These are phyloP conservation scores for Trichoderma sp. DNA, from an alignment of 2,329 filamentous ascomycete species.

Conservation along the genomic window DNA sequence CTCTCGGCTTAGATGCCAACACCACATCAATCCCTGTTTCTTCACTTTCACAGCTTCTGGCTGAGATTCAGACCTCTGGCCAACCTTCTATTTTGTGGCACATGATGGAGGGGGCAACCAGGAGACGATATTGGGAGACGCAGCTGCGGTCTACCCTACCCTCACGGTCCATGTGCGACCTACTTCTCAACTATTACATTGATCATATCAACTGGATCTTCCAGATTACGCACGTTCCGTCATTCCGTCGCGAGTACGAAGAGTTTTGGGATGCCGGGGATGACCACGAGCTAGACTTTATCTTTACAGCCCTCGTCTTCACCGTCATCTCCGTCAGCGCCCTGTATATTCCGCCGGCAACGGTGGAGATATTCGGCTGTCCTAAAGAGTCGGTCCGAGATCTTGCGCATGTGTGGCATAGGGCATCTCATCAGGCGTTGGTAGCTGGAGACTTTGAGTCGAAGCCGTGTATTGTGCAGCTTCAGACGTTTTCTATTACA, in stretches of 20 bases:
- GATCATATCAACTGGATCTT: conserved; percentile 34
- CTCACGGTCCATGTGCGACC: conserved; percentile 26
- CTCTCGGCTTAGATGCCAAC: background rate
- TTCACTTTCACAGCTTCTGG: conserved; percentile 17
- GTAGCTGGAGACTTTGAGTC: conserved; percentile 30
- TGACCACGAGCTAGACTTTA: conserved; percentile 28
- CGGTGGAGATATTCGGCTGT: conserved; percentile 26
- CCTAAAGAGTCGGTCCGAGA: conserved; percentile 24
- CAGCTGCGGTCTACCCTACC: conserved; percentile 21
- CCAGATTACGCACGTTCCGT: conserved; percentile 26
- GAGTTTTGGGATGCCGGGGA: conserved; percentile 29
- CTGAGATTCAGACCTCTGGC: conserved; percentile 8
- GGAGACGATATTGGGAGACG: conserved; percentile 21
- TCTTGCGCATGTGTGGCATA: conserved; percentile 31
- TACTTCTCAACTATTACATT: conserved; percentile 31
- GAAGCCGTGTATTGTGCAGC: conserved; percentile 29
- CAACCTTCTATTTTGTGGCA: conserved; percentile 6
- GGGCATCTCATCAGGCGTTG: conserved; percentile 31
- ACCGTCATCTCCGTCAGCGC: conserved; percentile 32
- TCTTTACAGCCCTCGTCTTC: conserved; percentile 33
- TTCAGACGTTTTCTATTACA: conserved; percentile 31
- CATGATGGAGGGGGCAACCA: conserved; percentile 11
- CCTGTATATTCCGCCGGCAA: conserved; percentile 28
- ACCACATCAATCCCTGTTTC: background rate
- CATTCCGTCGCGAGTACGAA: conserved; percentile 27